Conservation (phyloP, 2,329 filamentous ascomycete species). For the Fusarium succisae region DNA sequence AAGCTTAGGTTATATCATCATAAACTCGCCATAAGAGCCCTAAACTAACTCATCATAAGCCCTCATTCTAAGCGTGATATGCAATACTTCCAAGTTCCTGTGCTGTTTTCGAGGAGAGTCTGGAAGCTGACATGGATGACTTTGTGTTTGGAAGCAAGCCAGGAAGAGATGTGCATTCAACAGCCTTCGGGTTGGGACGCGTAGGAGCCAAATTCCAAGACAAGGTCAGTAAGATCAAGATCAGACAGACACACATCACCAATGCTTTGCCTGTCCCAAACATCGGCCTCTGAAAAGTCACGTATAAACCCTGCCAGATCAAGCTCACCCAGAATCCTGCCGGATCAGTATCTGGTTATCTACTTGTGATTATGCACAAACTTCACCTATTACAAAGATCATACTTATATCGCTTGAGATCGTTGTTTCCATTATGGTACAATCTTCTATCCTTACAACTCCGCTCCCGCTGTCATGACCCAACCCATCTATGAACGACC, state of each 20-base stretch:
- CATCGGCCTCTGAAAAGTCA: neutral
- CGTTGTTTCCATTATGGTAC: constrained; percentile 43
- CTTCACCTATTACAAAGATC: neutral
- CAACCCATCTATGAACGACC: constrained; percentile 42
- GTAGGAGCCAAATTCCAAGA: neutral
- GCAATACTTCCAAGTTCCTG: too few relatives aligned
- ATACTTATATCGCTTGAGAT: constrained; percentile 17
- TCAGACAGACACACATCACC: too few relatives aligned
- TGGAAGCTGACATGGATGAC: too few relatives aligned
- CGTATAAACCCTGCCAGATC: neutral
- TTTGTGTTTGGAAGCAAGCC: neutral
- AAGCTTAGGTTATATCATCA: too few relatives aligned
- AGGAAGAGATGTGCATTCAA: neutral
- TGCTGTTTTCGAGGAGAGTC: too few relatives aligned
- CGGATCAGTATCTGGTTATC: too few relatives aligned
- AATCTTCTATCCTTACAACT: constrained; percentile 49
- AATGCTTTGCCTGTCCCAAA: neutral
- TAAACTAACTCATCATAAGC: too few relatives aligned
- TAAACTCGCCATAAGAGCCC: too few relatives aligned
- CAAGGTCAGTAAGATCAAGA: too few relatives aligned
- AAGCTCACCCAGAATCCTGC: neutral
- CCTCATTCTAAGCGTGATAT: too few relatives aligned
- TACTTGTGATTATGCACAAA: neutral
- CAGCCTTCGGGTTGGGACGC: neutral
- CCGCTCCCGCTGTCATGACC: constrained; percentile 41